Conservation (phyloP, 306 rosid species). For the Fragaria nilgerrensis region DNA sequence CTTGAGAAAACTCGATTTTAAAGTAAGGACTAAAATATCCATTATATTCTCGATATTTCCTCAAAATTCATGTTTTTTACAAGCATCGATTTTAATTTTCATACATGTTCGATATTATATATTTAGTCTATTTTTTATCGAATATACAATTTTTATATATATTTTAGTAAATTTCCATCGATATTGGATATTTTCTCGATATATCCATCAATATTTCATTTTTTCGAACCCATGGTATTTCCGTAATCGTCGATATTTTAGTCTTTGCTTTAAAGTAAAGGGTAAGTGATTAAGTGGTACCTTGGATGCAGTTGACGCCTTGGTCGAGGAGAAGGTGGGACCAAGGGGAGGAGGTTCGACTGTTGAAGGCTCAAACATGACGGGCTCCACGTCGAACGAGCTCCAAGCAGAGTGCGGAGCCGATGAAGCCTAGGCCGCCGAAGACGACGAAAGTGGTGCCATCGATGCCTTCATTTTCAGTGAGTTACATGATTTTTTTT, state of each 20-base stretch:
- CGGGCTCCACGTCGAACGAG: conserved; percentile 72
- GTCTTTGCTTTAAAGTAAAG: neutral
- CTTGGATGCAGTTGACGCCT: conserved; percentile 67
- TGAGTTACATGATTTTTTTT: conserved; percentile 51
- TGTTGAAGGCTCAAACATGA: conserved; percentile 75
- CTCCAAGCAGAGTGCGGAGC: conserved; percentile 84
- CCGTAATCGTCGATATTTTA: too few species aligned
- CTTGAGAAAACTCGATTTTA: neutral
- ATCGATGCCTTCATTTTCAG: conserved; percentile 88
- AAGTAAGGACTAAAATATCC: neutral
- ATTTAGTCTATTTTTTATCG: too few species aligned
- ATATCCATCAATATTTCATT: too few species aligned
- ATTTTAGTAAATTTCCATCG: too few species aligned
- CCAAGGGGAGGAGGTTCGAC: conserved; percentile 59
- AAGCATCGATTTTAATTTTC: too few species aligned
- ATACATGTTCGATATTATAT: too few species aligned
- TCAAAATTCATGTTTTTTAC: too few species aligned
- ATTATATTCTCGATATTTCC: too few species aligned
- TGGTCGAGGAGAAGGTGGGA: conserved; percentile 43
- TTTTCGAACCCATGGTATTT: too few species aligned
- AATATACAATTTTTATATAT: too few species aligned
- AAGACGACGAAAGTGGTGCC: conserved; percentile 68
- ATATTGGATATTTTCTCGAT: too few species aligned
- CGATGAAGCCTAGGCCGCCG: conserved; percentile 84
- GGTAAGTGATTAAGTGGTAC: conserved; percentile 16